Conservation (phyloP, 2,329 filamentous ascomycete species). For the Colletotrichum chlorophyti region DNA sequence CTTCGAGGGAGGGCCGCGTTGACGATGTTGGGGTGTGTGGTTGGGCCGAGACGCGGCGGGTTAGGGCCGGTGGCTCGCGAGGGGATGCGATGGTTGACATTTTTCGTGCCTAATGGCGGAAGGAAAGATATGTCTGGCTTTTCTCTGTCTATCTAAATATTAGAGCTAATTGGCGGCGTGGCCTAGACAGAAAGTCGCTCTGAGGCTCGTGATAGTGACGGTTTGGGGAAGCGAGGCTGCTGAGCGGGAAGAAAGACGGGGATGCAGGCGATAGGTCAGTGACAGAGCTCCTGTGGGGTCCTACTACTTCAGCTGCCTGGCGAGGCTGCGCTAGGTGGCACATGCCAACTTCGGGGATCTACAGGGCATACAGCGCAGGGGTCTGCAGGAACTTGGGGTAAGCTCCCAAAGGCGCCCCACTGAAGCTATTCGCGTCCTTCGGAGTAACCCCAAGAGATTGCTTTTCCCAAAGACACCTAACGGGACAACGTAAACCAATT, state of each 20-base stretch:
- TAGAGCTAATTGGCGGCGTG: not conserved
- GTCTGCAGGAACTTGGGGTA: constrained; percentile 11
- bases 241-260: constrained; percentile 5
- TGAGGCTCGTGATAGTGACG: constrained; percentile 1
- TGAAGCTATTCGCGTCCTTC: constrained; percentile 11
- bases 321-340: constrained; percentile 16
- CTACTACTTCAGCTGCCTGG: constrained; percentile 8
- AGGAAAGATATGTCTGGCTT: not conserved
- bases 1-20: constrained; percentile 75
- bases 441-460: not conserved
- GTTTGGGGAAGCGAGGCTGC: constrained; percentile 11
- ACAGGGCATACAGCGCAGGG: not conserved
- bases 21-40: constrained; percentile 75
- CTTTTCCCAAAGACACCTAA: not conserved
- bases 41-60: constrained; percentile 61
- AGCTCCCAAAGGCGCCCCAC: constrained; percentile 7
- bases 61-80: constrained; percentile 64
- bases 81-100: constrained; percentile 74
- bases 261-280: constrained; percentile 13
- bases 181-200: not conserved
- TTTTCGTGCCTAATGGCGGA: too few species aligned
- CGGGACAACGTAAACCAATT: not conserved
- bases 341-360: constrained; percentile 21
- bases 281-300: constrained; percentile 23
- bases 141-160: not conserved